phyloP scores from a whole-genome alignment of 1,284 basidiomycete genomes.

The Heterobasidion irregulare region DNA sequence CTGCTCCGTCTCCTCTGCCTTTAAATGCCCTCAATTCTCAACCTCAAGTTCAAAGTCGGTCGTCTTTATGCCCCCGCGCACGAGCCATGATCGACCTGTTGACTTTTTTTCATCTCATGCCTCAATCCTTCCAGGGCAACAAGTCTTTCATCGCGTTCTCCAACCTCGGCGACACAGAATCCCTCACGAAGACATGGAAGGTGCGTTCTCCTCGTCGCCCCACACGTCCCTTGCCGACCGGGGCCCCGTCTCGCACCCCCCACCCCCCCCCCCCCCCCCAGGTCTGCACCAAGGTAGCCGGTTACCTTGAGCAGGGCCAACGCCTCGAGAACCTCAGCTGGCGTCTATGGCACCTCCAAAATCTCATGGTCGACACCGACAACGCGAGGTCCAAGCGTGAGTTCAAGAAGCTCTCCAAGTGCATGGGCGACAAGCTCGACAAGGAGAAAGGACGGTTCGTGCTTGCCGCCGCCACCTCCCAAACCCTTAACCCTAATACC shows the following conservation, averaged over 20 bases:
- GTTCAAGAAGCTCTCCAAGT: slow-evolving; percentile 77
- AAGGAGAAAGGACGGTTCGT: slow-evolving; percentile 79
- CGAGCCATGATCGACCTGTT: slow-evolving; percentile 13
- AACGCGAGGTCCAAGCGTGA: slow-evolving; percentile 79
- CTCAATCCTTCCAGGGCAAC: slow-evolving; percentile 52
- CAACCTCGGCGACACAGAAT: slow-evolving; percentile 73
- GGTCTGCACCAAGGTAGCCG: slow-evolving; percentile 81
- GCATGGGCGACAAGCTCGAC: slow-evolving; percentile 81
- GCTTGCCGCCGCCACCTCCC: neutral
- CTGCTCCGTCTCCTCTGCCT: neutral
- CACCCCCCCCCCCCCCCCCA: too few species aligned
- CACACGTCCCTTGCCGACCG: neutral
- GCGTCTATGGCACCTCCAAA: slow-evolving; percentile 83
- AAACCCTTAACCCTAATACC: slow-evolving; percentile 9
- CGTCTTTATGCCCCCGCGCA: slow-evolving; percentile 6
- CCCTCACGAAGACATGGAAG: slow-evolving; percentile 83
- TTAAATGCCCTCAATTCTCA: slow-evolving; percentile 73
- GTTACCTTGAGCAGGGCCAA: slow-evolving; percentile 80
- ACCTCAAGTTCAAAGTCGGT: slow-evolving; percentile 78
- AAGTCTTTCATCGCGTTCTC: slow-evolving; percentile 86
- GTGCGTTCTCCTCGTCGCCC: slow-evolving; percentile 25
- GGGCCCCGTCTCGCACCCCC: neutral
- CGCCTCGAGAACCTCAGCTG: slow-evolving; percentile 81
- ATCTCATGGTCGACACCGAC: slow-evolving; percentile 79
- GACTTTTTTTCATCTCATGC: slow-evolving; percentile 15